A percentile compares a stretch with the other conserved stretches of the same genome.
phyloP scores from a whole-genome alignment of 73 alveolate species.

The Paramecium sexaurelia region DNA sequence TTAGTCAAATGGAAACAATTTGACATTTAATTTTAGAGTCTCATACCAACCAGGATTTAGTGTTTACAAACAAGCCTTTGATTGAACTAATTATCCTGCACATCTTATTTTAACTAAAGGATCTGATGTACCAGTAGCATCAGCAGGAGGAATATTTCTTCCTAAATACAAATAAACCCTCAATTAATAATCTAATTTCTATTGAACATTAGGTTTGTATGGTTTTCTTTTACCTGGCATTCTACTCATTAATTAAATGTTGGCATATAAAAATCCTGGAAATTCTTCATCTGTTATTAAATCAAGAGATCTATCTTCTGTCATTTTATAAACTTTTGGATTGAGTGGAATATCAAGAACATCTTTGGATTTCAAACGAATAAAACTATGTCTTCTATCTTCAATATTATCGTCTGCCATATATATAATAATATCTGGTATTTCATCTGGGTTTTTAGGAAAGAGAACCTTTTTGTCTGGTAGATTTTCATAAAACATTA shows the following conservation, averaged over 20 bases:
- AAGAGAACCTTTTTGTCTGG: slow-evolving; percentile 74
- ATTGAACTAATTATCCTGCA: slow-evolving; percentile 74
- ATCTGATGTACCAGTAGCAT: slow-evolving; percentile 85
- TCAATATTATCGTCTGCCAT: slow-evolving; percentile 70
- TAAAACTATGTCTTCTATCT: slow-evolving; percentile 77
- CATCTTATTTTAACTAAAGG: slow-evolving; percentile 84
- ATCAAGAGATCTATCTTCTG: slow-evolving; percentile 82
- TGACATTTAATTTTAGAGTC: slow-evolving; percentile 73
- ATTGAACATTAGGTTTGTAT: slow-evolving; percentile 58
- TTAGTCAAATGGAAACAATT: slow-evolving; percentile 72
- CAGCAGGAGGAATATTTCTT: slow-evolving; percentile 87
- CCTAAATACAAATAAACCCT: slow-evolving; percentile 79
- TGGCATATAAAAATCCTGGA: slow-evolving; percentile 80
- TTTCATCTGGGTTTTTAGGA: slow-evolving; percentile 71
- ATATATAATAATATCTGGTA: slow-evolving; percentile 79
- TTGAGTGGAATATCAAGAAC: slow-evolving; percentile 9
- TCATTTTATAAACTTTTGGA: slow-evolving; percentile 37
- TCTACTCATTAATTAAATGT: slow-evolving; percentile 72
- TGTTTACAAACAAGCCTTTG: slow-evolving; percentile 70
- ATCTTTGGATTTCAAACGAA: slow-evolving; percentile 72
- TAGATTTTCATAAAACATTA: slow-evolving; percentile 74
- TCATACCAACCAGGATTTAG: slow-evolving; percentile 88
- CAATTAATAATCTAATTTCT: slow-evolving; percentile 69
- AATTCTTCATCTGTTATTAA: slow-evolving; percentile 82
- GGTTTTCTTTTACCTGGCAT: slow-evolving; percentile 45